phyloP scores from a whole-genome alignment of 1,284 basidiomycete genomes.

The Inonotus hispidus region DNA sequence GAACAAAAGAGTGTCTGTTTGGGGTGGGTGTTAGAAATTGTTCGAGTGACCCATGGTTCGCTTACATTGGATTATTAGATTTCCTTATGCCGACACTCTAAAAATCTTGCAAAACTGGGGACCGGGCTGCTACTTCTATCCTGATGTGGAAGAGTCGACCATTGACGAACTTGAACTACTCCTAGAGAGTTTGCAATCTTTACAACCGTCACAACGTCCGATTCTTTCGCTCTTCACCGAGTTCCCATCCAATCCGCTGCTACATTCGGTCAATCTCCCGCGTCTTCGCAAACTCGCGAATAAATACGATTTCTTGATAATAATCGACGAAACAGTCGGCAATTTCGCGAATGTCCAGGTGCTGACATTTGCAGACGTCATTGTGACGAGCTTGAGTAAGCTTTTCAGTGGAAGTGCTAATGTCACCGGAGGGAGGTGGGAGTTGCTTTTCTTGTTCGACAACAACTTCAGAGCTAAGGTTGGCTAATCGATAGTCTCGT shows the following conservation, averaged over 20 bases:
- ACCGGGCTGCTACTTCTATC: slow-evolving; percentile 87
- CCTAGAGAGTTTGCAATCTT: slow-evolving; percentile 30
- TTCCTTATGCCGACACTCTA: slow-evolving; percentile 94
- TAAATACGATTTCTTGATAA: slow-evolving; percentile 81
- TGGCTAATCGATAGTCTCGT: slow-evolving; percentile 52
- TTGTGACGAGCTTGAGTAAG: slow-evolving; percentile 91
- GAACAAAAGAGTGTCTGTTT: slow-evolving; percentile 81
- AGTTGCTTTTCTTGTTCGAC: slow-evolving; percentile 8
- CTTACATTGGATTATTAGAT: slow-evolving; percentile 38
- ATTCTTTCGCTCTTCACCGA: slow-evolving; percentile 72
- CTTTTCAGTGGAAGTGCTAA: slow-evolving; percentile 94
- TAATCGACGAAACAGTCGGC: slow-evolving; percentile 94
- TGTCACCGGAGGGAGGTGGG: slow-evolving; percentile 95
- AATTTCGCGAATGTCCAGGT: slow-evolving; percentile 96
- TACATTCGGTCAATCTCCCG: slow-evolving; percentile 77
- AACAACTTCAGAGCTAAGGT: background rate
- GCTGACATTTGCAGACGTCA: slow-evolving; percentile 83
- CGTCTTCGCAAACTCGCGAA: slow-evolving; percentile 81
- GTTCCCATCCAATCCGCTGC: slow-evolving; percentile 93
- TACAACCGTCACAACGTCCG: slow-evolving; percentile 31
- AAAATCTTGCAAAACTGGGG: slow-evolving; percentile 98
- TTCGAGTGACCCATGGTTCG: background rate
- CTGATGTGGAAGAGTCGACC: slow-evolving; percentile 73
- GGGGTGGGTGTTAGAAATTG: slow-evolving; percentile 36
- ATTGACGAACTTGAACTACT: slow-evolving; percentile 68